phyloP scores from a whole-genome alignment of 2,329 filamentous ascomycete genomes.

The Pestalotiopsis sp. region DNA sequence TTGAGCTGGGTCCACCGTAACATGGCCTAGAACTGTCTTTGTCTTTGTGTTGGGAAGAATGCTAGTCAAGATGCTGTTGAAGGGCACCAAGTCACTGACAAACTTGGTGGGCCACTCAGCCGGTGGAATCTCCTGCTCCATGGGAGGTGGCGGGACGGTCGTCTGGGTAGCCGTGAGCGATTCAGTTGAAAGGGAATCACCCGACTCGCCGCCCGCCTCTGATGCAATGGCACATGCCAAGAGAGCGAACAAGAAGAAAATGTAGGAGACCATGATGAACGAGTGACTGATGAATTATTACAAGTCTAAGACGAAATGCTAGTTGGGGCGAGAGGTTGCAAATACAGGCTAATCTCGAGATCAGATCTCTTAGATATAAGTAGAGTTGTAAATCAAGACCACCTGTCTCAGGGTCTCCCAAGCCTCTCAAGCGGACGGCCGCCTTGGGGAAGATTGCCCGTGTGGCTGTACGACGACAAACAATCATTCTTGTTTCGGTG shows the following conservation, averaged over 20 bases:
- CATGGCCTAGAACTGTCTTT: not conserved
- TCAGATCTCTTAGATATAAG: not conserved
- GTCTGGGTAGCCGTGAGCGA: not conserved
- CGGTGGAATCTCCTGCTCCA: not conserved
- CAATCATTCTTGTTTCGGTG: not conserved
- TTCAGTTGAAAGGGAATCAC: not conserved
- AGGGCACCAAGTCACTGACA: not conserved
- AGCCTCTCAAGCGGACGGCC: not conserved
- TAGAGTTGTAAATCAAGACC: not conserved
- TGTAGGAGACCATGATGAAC: not conserved
- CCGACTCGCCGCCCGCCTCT: not conserved
- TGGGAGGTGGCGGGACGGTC: not conserved
- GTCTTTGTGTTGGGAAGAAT: not conserved
- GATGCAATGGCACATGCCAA: not conserved
- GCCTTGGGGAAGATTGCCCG: not conserved
- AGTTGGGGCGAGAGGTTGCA: not conserved
- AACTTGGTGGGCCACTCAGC: not conserved
- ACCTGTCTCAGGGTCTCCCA: not conserved
- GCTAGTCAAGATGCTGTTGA: not conserved
- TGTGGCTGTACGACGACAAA: not conserved
- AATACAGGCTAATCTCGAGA: not conserved
- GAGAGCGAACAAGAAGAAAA: not conserved
- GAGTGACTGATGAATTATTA: constrained; percentile 2
- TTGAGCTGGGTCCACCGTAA: not conserved
- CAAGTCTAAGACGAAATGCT: not conserved